A percentile compares a stretch with the other conserved stretches of the same genome.
These are phyloP conservation scores for Solanum bulbocastanum DNA, from an alignment of 257 asterid species.

Conservation along the genomic window DNA sequence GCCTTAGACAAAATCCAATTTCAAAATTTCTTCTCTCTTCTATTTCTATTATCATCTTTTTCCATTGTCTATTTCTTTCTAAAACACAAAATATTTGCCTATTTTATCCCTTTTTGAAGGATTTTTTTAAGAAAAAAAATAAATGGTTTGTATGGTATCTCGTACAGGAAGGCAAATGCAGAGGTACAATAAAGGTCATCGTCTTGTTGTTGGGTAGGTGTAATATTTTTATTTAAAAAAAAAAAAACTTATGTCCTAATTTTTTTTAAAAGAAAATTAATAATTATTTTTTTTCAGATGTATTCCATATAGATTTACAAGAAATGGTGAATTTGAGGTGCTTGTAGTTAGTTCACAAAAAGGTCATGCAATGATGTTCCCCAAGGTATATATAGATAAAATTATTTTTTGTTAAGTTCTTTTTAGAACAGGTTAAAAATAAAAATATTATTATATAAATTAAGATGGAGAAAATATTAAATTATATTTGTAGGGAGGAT, in stretches of 20 bases:
- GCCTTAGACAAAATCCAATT: neutral
- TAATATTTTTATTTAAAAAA: neutral
- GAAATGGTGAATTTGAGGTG: conserved; percentile 47
- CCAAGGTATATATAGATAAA: conserved; percentile 34
- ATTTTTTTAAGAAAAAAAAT: neutral
- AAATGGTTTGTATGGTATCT: conserved; percentile 41
- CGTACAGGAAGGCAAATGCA: conserved; percentile 67
- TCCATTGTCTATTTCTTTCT: neutral
- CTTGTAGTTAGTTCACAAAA: conserved; percentile 61
- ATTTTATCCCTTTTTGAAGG: neutral
- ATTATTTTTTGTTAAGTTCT: neutral
- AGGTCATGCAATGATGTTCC: conserved; percentile 61
- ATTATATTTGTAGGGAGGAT: conserved; percentile 45
- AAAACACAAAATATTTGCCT: neutral
- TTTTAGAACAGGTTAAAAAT: neutral
- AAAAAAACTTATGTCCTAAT: neutral
- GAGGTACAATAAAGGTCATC: conserved; percentile 52
- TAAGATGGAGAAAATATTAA: neutral
- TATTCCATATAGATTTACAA: conserved; percentile 49
- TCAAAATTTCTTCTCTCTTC: neutral
- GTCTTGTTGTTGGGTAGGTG: conserved; percentile 59
- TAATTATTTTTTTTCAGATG: conserved; percentile 25
- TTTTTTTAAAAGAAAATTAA: too few relatives aligned
- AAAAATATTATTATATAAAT: neutral
- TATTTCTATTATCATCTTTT: neutral